phyloP scores from a whole-genome alignment of 345 rosid genomes.

The Acer campestre region DNA sequence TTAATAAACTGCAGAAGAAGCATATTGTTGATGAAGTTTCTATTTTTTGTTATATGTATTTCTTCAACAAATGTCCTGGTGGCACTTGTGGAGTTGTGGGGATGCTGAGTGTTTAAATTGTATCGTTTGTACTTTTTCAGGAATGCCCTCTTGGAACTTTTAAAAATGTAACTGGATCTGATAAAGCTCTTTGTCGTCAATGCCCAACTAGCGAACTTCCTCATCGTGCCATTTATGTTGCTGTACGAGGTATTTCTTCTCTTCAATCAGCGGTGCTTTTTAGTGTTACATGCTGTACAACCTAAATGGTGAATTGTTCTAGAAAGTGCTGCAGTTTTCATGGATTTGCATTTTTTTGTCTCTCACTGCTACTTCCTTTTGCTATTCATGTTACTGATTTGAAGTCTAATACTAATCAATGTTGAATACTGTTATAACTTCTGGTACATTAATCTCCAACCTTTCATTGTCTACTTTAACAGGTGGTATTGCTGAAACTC shows the following conservation, averaged over 20 bases:
- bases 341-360: background rate
- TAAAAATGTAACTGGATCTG: constrained; percentile 89
- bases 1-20: background rate
- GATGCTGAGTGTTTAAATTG: constrained; percentile 43
- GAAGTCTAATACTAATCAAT: background rate
- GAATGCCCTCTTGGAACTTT: constrained; percentile 96
- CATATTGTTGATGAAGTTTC: constrained; percentile 2
- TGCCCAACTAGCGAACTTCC: constrained; percentile 90
- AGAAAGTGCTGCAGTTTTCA: background rate
- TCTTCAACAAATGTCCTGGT: constrained; percentile 79
- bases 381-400: constrained; percentile 8
- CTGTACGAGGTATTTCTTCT: constrained; percentile 70
- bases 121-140: constrained; percentile 43
- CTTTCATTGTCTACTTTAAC: constrained; percentile 24
- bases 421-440: background rate
- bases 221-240: constrained; percentile 69
- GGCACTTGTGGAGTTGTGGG: constrained; percentile 78
- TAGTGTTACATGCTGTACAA: background rate
- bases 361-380: background rate
- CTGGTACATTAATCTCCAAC: background rate
- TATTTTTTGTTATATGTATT: background rate
- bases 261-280: constrained; percentile 9
- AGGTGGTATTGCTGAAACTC: constrained; percentile 92
- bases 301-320: background rate
- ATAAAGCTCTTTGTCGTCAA: constrained; percentile 67